Percentiles rank a stretch among this genome's conserved stretches.
Evolutionary conservation across 2,329 filamentous ascomycete species (phyloP).

Genomic region (Monilinia laxa): DNA sequence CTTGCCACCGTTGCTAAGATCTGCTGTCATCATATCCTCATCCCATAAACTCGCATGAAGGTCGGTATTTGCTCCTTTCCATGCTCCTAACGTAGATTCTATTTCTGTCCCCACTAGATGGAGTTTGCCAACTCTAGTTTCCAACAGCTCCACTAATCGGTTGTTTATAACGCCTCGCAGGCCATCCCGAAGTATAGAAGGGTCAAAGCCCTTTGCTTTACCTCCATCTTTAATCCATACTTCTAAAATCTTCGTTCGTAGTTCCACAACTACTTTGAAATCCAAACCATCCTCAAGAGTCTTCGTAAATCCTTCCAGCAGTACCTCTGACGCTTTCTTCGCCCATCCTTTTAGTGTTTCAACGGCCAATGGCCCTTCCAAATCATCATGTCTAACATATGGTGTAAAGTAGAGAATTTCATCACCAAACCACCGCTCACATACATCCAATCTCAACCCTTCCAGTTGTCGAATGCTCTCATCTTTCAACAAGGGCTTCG

Average conservation of each 20-base stretch:
- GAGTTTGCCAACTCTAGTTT: conserved; percentile 62
- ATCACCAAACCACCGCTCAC: conserved; percentile 76
- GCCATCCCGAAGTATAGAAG: conserved; percentile 64
- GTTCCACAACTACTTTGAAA: conserved; percentile 65
- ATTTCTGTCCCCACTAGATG: conserved; percentile 65
- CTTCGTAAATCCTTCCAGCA: conserved; percentile 61
- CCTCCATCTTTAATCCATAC: conserved; percentile 72
- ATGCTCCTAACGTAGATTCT: conserved; percentile 58
- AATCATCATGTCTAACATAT: conserved; percentile 79
- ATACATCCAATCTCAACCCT: conserved; percentile 73
- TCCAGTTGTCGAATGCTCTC: conserved; percentile 62
- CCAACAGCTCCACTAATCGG: conserved; percentile 63
- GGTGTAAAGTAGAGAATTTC: conserved; percentile 84
- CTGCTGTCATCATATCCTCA: conserved; percentile 59
- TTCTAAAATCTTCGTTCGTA: conserved; percentile 69
- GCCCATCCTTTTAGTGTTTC: conserved; percentile 65
- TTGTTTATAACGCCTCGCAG: conserved; percentile 68
- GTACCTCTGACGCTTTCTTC: conserved; percentile 55
- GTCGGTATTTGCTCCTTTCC: conserved; percentile 55
- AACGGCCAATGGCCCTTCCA: conserved; percentile 59
- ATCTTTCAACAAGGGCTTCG: conserved; percentile 70
- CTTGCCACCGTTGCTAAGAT: conserved; percentile 63
- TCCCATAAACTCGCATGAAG: conserved; percentile 65
- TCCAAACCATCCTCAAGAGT: conserved; percentile 61
- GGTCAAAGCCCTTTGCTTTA: conserved; percentile 64